Percentiles rank a stretch among this genome's conserved stretches.
Evolutionary conservation across 179 eudicot species (phyloP).

Genomic region (Corrigiola litoralis): DNA sequence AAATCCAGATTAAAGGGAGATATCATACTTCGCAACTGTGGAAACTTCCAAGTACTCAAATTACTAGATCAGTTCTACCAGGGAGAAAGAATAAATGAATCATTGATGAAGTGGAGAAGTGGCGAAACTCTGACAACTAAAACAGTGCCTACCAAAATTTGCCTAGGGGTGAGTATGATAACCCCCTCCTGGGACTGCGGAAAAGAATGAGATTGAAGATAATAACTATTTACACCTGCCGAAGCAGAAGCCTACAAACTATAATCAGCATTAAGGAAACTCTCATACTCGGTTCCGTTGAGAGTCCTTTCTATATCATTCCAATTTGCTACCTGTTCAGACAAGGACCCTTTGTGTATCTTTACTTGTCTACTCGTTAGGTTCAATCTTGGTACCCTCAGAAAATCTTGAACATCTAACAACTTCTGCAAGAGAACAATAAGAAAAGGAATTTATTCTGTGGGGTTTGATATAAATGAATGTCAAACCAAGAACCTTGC

Average conservation of each 20-base stretch:
- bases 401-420: slow-evolving; percentile 71
- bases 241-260: slow-evolving; percentile 19
- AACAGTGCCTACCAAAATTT: slow-evolving; percentile 19
- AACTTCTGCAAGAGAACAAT: slow-evolving; percentile 43
- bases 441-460: neutral
- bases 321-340: slow-evolving; percentile 85
- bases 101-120: no score
- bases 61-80: no score
- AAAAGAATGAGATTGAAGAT: neutral
- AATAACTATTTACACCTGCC: slow-evolving; percentile 24
- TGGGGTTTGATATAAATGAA: neutral
- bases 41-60: no score
- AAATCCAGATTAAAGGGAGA: no score
- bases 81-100: no score
- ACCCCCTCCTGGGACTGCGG: neutral
- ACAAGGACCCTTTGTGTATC: slow-evolving; percentile 78
- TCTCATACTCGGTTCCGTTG: slow-evolving; percentile 64
- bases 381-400: slow-evolving; percentile 59
- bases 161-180: no score
- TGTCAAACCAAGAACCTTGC: neutral
- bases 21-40: no score
- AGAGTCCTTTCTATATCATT: slow-evolving; percentile 58
- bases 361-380: slow-evolving; percentile 82
- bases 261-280: slow-evolving; percentile 60
- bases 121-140: slow-evolving; percentile 4